Conservation (phyloP, 805 yeast genomes). For the Zygotorulaspora chibaensis region DNA sequence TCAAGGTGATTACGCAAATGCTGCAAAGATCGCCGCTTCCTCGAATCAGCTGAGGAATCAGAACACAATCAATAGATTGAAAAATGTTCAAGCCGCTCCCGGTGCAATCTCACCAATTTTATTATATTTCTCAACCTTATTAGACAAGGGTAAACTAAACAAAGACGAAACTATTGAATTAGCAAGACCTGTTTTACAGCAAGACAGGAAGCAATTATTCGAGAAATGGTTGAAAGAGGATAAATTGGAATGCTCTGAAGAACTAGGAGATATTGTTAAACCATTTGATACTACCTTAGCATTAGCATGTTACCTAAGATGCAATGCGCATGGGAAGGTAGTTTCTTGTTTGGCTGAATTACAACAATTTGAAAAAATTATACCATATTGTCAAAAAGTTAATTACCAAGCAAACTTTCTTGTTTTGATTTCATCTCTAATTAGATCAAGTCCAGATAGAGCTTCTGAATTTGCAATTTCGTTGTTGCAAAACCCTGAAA, state of each 20-base stretch:
- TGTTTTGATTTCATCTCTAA: constrained; percentile 81
- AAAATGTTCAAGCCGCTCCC: constrained; percentile 84
- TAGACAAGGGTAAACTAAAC: constrained; percentile 90
- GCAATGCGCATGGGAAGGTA: constrained; percentile 81
- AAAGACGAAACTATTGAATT: constrained; percentile 90
- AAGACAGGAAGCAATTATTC: constrained; percentile 85
- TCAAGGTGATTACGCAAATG: constrained; percentile 83
- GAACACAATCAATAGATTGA: constrained; percentile 88
- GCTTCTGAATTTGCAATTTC: constrained; percentile 96
- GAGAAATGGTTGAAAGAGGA: constrained; percentile 97
- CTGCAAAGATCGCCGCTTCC: constrained; percentile 96
- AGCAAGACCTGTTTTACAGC: constrained; percentile 92
- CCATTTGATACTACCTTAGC: constrained; percentile 83
- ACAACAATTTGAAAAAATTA: constrained; percentile 92
- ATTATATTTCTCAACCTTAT: constrained; percentile 83
- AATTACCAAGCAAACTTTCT: constrained; percentile 87
- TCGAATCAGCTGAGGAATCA: constrained; percentile 90
- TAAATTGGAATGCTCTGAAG: constrained; percentile 92
- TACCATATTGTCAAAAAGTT: constrained; percentile 89
- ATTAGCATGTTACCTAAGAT: constrained; percentile 82
- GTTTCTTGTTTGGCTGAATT: constrained; percentile 89
- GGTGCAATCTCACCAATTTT: constrained; percentile 93
- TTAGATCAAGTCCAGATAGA: constrained; percentile 93
- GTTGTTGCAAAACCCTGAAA: constrained; percentile 60
- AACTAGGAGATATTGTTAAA: constrained; percentile 92